Conservation (phyloP, 768 basidiomycete species). For the Xerocomellus dryophilus region DNA sequence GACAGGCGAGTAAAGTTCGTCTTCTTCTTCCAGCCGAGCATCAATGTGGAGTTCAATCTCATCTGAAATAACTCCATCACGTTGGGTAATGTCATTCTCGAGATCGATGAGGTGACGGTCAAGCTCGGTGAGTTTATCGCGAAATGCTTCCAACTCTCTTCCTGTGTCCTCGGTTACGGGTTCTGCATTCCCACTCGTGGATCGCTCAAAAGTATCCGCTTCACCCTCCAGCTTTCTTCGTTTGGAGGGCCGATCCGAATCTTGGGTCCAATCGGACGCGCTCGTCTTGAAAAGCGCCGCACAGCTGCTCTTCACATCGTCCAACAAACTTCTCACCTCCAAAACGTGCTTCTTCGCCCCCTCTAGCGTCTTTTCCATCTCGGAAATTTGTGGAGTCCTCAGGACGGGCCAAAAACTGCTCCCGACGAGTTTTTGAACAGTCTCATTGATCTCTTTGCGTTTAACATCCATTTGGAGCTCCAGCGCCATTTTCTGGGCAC, state of each 20-base stretch:
- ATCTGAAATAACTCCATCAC: conserved; percentile 27
- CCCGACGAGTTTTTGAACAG: conserved; percentile 31
- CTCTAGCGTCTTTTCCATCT: conserved; percentile 22
- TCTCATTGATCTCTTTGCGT: conserved; percentile 32
- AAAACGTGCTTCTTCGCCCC: conserved; percentile 30
- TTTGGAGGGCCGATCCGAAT: conserved; percentile 26
- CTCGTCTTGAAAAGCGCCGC: conserved; percentile 22
- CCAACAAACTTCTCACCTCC: conserved; percentile 28
- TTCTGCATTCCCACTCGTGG: not conserved
- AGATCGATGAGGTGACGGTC: conserved; percentile 32
- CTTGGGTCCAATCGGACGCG: conserved; percentile 6
- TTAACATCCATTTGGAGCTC: conserved; percentile 28
- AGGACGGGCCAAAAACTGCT: conserved; percentile 42
- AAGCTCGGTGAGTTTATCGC: conserved; percentile 29
- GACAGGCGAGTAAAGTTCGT: conserved; percentile 21
- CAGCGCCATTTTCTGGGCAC: conserved; percentile 21
- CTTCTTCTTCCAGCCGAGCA: conserved; percentile 29
- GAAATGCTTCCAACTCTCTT: conserved; percentile 26
- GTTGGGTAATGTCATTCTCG: conserved; percentile 37
- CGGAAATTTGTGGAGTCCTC: conserved; percentile 21
- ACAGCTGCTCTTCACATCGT: conserved; percentile 24
- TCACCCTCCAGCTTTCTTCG: conserved; percentile 25
- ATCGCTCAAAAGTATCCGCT: not conserved
- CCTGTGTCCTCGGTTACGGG: not conserved
- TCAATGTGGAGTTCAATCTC: conserved; percentile 32